phyloP scores from a whole-genome alignment of 1,284 basidiomycete genomes.

The Moesziomyces aphidis region DNA sequence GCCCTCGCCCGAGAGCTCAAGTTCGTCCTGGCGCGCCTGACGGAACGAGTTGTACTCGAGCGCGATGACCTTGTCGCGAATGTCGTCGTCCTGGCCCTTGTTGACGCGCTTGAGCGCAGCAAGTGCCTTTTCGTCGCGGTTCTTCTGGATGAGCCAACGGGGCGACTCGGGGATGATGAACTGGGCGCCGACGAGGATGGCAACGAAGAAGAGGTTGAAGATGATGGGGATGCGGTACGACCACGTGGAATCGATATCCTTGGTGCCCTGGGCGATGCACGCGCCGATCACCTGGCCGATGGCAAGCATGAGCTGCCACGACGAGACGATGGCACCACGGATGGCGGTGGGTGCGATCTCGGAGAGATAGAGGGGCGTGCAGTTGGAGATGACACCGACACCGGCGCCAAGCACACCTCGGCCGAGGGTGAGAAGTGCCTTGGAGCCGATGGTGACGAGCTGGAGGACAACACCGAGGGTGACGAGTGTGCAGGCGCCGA shows the following conservation, averaged over 20 bases:
- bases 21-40: conserved; percentile 69
- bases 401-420: conserved; percentile 69
- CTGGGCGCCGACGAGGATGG: conserved; percentile 64
- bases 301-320: conserved; percentile 70
- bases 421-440: conserved; percentile 69
- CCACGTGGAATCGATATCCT: conserved; percentile 49
- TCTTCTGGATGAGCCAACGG: conserved; percentile 69
- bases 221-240: conserved; percentile 69
- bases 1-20: conserved; percentile 61
- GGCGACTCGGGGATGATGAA: conserved; percentile 69
- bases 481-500: conserved; percentile 65
- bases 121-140: conserved; percentile 68
- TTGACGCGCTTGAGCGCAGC: conserved; percentile 68
- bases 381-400: conserved; percentile 69
- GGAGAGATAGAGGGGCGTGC: conserved; percentile 69
- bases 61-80: conserved; percentile 65
- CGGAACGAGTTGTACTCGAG: conserved; percentile 67
- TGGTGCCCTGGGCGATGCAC: conserved; percentile 68
- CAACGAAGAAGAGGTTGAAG: conserved; percentile 69
- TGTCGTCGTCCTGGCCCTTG: conserved; percentile 66
- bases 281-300: conserved; percentile 71
- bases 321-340: conserved; percentile 69
- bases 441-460: conserved; percentile 66
- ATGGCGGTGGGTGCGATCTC: conserved; percentile 70
- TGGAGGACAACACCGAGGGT: conserved; percentile 69